These are phyloP conservation scores for Penicillium sp. DNA, from an alignment of 2,329 filamentous ascomycete genomes.

Conservation along the genomic window DNA sequence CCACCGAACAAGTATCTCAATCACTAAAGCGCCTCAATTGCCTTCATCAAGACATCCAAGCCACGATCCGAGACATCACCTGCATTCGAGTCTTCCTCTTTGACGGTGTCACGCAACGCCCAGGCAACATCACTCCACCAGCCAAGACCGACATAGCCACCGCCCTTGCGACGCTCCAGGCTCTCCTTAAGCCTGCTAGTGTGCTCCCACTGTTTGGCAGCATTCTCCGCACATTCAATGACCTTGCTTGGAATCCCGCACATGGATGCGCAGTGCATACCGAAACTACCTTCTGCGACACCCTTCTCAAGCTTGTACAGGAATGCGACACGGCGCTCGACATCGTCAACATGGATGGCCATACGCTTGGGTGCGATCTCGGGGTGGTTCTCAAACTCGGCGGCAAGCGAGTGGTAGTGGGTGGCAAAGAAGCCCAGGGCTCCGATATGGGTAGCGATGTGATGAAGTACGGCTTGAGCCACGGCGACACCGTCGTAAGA, in stretches of 20 bases:
- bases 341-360: conserved; percentile 90
- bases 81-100: conserved; percentile 32
- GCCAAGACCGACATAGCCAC: conserved; percentile 79
- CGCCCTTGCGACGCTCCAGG: conserved; percentile 74
- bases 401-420: conserved; percentile 90
- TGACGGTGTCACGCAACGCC: conserved; percentile 60
- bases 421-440: conserved; percentile 97
- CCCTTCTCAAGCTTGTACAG: conserved; percentile 91
- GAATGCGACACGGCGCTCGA: conserved; percentile 85
- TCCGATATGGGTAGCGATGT: conserved; percentile 88
- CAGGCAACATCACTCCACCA: conserved; percentile 84
- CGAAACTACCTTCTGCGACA: conserved; percentile 93
- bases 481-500: conserved; percentile 97
- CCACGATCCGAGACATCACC: conserved; percentile 49
- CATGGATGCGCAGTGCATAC: conserved; percentile 99
- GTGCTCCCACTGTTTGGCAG: conserved; percentile 91
- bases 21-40: conserved; percentile 55
- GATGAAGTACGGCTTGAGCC: conserved; percentile 94
- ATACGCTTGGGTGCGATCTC: conserved; percentile 85
- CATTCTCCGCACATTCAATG: conserved; percentile 82
- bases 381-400: conserved; percentile 85
- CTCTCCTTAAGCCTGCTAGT: conserved; percentile 87
- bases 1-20: neutral
- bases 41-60: conserved; percentile 57
- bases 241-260: conserved; percentile 84